A percentile compares a stretch with the other conserved stretches of the same genome.
Conservation (phyloP, 306 rosid genomes). For the barrel medic (Medicago truncatula) region DNA sequence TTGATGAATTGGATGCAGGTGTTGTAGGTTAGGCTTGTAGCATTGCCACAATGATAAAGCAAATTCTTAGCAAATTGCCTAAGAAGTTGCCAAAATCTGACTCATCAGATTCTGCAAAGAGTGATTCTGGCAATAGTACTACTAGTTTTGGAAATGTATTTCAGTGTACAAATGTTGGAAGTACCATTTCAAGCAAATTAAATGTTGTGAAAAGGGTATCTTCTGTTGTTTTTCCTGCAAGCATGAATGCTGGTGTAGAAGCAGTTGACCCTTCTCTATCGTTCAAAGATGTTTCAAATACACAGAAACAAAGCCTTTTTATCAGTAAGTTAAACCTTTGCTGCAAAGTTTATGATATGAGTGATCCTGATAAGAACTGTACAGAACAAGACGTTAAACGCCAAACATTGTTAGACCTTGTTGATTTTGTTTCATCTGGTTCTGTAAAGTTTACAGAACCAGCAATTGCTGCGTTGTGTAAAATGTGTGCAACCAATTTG, state of each 20-base stretch:
- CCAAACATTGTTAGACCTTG: constrained; percentile 78
- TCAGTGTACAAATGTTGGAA: constrained; percentile 95
- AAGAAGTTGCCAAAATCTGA: constrained; percentile 81
- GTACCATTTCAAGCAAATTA: constrained; percentile 89
- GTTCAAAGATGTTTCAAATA: constrained; percentile 92
- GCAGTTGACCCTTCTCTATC: constrained; percentile 85
- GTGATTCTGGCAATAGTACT: constrained; percentile 69
- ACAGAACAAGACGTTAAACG: constrained; percentile 81
- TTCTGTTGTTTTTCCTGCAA: constrained; percentile 94
- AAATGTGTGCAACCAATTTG: constrained; percentile 84
- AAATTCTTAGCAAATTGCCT: constrained; percentile 88
- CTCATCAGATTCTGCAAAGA: constrained; percentile 61
- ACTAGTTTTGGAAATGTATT: constrained; percentile 77
- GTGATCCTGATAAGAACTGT: constrained; percentile 64
- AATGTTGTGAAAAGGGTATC: constrained; percentile 96
- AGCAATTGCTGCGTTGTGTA: constrained; percentile 81
- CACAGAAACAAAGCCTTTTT: constrained; percentile 85
- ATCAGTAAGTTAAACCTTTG: constrained; percentile 89
- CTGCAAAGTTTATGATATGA: constrained; percentile 73
- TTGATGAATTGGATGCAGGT: constrained; percentile 49
- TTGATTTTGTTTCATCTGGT: constrained; percentile 91
- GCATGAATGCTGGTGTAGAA: constrained; percentile 77
- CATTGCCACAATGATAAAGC: constrained; percentile 81
- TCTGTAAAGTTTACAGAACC: constrained; percentile 89
- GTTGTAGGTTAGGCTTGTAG: constrained; percentile 41